A percentile compares a stretch with the other conserved stretches of the same genome.
These are phyloP conservation scores for Nitzschia palea DNA, from an alignment of 108 stramenopile species.

Conservation along the genomic window DNA sequence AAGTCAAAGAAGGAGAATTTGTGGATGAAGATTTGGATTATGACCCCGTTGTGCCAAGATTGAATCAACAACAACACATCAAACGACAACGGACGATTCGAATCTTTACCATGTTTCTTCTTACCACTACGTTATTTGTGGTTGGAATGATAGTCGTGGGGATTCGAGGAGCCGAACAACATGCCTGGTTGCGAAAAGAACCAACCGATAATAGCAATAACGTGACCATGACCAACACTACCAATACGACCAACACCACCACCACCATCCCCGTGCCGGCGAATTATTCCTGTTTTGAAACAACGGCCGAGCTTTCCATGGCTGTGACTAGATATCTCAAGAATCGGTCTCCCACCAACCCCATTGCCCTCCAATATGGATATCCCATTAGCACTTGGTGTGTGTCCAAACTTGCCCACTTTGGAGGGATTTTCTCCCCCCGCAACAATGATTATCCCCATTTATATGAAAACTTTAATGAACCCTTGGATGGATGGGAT, in stretches of 20 bases:
- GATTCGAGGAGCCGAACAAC: background rate
- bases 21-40: slow-evolving; percentile 1
- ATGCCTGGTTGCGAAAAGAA: too few relatives aligned
- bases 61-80: background rate
- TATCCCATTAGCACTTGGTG: slow-evolving; percentile 43
- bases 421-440: slow-evolving; percentile 10
- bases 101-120: background rate
- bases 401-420: slow-evolving; percentile 34
- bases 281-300: slow-evolving; percentile 6
- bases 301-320: slow-evolving; percentile 8
- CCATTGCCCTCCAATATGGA: slow-evolving; percentile 24
- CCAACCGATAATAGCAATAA: too few relatives aligned
- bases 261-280: background rate
- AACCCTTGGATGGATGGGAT: slow-evolving; percentile 34
- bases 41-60: background rate
- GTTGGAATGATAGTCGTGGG: background rate
- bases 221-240: too few relatives aligned
- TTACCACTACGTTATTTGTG: background rate
- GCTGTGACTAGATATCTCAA: slow-evolving; percentile 16
- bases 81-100: background rate
- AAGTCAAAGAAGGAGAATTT: background rate
- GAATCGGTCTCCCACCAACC: background rate
- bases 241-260: too few relatives aligned
- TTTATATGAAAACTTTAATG: slow-evolving; percentile 15
- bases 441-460: background rate